Evolutionary conservation across 129 eudicot genomes (phyloP).

Genomic region (Arctium lappa): DNA sequence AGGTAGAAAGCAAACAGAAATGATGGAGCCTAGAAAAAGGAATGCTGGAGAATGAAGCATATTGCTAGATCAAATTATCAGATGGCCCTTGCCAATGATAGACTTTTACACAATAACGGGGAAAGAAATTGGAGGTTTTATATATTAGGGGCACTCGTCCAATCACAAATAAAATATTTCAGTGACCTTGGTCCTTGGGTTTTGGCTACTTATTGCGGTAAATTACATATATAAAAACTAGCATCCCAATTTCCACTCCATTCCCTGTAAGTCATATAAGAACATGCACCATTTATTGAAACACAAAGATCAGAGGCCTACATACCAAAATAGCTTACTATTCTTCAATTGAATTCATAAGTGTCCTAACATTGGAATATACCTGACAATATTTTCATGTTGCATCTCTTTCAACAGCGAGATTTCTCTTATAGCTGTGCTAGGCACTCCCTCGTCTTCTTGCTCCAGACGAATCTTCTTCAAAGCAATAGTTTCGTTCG

Average conservation of each 20-base stretch:
- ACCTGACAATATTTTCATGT: slow-evolving; percentile 85
- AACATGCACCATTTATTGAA: background rate
- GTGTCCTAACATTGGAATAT: background rate
- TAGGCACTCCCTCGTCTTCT: slow-evolving; percentile 96
- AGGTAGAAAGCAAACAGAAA: background rate
- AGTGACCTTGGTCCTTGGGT: background rate
- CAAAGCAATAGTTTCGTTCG: slow-evolving; percentile 89
- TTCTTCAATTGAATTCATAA: background rate
- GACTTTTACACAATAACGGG: background rate
- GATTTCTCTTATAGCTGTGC: slow-evolving; percentile 94
- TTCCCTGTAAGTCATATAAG: background rate
- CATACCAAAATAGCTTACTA: background rate
- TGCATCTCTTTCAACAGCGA: slow-evolving; percentile 95
- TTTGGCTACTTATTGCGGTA: background rate
- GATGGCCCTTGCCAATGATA: background rate
- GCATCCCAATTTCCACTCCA: background rate
- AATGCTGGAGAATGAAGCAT: background rate
- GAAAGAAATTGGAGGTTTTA: no score
- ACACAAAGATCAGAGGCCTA: background rate
- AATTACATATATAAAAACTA: background rate
- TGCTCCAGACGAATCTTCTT: slow-evolving; percentile 94
- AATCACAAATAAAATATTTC: background rate
- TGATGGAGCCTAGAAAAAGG: background rate
- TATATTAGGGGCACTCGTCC: background rate
- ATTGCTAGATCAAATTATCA: background rate